Evolutionary conservation across 1,139 yeast species (phyloP).

Genomic region (Zygosaccharomyces pseudobailii): DNA sequence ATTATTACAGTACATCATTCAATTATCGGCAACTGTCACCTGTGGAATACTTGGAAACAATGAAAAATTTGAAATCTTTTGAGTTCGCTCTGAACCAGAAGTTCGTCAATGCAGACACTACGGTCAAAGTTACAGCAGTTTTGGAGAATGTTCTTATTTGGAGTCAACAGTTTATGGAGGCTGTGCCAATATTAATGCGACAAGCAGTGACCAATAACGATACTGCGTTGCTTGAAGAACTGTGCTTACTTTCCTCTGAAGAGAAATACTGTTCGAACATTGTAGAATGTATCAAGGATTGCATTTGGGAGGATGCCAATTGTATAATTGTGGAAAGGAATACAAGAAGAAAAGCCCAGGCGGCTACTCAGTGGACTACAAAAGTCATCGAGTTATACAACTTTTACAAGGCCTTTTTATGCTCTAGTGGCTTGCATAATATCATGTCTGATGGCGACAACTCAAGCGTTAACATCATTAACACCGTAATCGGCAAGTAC

Average conservation of each 20-base stretch:
- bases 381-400: slow-evolving; percentile 50
- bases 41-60: slow-evolving; percentile 45
- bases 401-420: slow-evolving; percentile 48
- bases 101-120: slow-evolving; percentile 24
- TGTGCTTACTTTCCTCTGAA: slow-evolving; percentile 20
- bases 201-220: slow-evolving; percentile 13
- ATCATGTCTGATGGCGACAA: not conserved
- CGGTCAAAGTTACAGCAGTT: slow-evolving; percentile 17
- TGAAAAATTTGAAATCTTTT: slow-evolving; percentile 45
- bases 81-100: slow-evolving; percentile 46
- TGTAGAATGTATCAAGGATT: slow-evolving; percentile 42
- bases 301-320: slow-evolving; percentile 43
- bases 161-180: slow-evolving; percentile 16
- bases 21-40: slow-evolving; percentile 45
- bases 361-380: slow-evolving; percentile 68
- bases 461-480: slow-evolving; percentile 49
- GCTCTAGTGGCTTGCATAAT: slow-evolving; percentile 39
- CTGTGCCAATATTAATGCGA: slow-evolving; percentile 12
- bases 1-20: slow-evolving; percentile 48
- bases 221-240: slow-evolving; percentile 13
- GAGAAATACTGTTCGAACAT: slow-evolving; percentile 18
- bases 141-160: slow-evolving; percentile 26
- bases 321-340: slow-evolving; percentile 14
- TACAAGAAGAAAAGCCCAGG: slow-evolving; percentile 36
- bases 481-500: slow-evolving; percentile 57